A percentile compares a stretch with the other conserved stretches of the same genome.
Evolutionary conservation across 1,139 yeast genomes (phyloP).

Genomic region (Fermentozyma sake): DNA sequence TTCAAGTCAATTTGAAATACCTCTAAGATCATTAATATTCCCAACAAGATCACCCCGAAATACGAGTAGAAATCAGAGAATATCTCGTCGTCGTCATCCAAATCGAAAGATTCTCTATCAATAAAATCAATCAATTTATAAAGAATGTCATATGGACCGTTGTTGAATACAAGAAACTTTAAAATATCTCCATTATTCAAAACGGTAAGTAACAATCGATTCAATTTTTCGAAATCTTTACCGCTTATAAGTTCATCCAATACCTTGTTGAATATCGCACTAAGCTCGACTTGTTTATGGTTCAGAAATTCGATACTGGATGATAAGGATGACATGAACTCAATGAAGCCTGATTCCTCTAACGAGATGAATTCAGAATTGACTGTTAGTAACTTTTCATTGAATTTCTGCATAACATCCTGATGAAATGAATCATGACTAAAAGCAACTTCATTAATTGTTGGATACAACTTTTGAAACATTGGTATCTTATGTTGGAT

Average conservation of each 20-base stretch:
- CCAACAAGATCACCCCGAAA: constrained; percentile 55
- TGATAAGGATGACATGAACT: constrained; percentile 21
- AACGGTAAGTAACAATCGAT: constrained; percentile 46
- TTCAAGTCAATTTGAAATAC: constrained; percentile 41
- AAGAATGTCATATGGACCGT: constrained; percentile 19
- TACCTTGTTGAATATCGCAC: constrained; percentile 25
- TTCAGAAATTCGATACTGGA: constrained; percentile 37
- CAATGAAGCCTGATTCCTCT: constrained; percentile 47
- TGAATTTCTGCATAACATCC: constrained; percentile 11
- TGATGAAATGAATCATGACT: too few relatives aligned
- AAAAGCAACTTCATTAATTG: constrained; percentile 8
- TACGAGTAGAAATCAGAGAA: constrained; percentile 68
- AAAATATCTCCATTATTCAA: constrained; percentile 37
- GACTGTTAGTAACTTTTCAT: constrained; percentile 38
- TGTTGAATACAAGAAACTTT: constrained; percentile 36
- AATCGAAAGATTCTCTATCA: constrained; percentile 30
- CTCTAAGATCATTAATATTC: constrained; percentile 42
- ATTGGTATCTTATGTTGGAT: constrained; percentile 29
- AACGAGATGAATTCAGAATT: constrained; percentile 53
- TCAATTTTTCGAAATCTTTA: constrained; percentile 40
- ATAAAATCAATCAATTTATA: constrained; percentile 28
- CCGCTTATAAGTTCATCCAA: constrained; percentile 37
- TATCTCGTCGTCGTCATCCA: constrained; percentile 49
- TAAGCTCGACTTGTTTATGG: constrained; percentile 33
- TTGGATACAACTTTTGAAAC: constrained; percentile 40